Evolutionary conservation across 257 asterid species (phyloP).

Genomic region (Fraxinus americana): DNA sequence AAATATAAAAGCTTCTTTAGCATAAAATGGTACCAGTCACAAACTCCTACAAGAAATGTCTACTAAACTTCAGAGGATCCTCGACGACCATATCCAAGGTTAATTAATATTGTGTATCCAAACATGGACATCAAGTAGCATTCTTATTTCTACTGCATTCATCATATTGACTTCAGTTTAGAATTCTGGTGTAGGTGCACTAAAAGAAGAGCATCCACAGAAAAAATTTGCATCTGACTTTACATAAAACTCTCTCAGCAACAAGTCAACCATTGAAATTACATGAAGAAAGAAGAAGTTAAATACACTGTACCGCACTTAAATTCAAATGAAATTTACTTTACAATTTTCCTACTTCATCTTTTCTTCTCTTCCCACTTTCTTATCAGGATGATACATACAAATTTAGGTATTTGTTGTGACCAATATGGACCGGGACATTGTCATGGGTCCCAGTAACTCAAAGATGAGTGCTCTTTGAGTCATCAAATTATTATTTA

Average conservation of each 20-base stretch:
- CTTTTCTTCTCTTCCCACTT: not conserved
- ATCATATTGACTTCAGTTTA: not conserved
- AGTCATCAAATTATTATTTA: slow-evolving; percentile 44
- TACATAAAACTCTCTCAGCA: not conserved
- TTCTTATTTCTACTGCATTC: not conserved
- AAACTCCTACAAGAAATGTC: not conserved
- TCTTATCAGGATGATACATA: not conserved
- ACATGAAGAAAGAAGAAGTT: not conserved
- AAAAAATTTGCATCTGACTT: not conserved
- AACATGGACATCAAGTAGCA: not conserved
- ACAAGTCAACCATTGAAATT: not conserved
- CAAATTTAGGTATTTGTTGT: slow-evolving; percentile 19
- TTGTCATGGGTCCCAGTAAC: slow-evolving; percentile 30
- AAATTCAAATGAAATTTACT: not conserved
- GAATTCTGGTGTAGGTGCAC: slow-evolving; percentile 4
- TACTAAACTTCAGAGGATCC: not conserved
- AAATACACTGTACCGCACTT: not conserved
- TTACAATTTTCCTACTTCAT: not conserved
- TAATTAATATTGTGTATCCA: too few species aligned
- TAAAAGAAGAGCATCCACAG: not conserved
- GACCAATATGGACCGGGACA: not conserved
- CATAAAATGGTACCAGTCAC: not conserved
- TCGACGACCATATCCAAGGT: not conserved
- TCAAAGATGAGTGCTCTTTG: slow-evolving; percentile 47
- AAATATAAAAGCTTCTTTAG: not conserved